A percentile compares a stretch with the other conserved stretches of the same genome.
phyloP scores from a whole-genome alignment of 768 basidiomycete genomes.

The Leccinum fibrillosum region DNA sequence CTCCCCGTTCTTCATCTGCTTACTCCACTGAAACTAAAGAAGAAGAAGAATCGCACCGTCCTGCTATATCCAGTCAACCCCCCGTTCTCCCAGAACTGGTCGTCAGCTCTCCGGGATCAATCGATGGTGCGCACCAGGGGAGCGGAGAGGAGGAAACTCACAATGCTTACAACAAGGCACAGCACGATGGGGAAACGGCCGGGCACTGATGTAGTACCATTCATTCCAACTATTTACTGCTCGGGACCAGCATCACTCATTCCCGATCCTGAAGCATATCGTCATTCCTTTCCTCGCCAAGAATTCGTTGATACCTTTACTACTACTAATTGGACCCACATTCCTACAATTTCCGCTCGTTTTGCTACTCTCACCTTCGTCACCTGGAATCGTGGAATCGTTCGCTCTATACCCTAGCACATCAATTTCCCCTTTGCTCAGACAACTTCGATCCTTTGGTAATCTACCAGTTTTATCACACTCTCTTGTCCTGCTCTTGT shows the following conservation, averaged over 20 bases:
- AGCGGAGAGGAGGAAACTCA: constrained; percentile 14
- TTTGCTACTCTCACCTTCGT: constrained; percentile 4
- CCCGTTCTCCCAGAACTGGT: constrained; percentile 34
- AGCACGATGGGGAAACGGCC: constrained; percentile 20
- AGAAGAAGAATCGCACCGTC: constrained; percentile 22
- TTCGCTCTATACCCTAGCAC: constrained; percentile 7
- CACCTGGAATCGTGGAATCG: constrained; percentile 1
- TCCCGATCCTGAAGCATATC: neutral
- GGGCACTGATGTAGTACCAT: constrained; percentile 12
- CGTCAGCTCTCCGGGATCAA: constrained; percentile 33
- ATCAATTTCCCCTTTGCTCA: neutral
- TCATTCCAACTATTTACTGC: neutral
- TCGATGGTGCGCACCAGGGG: constrained; percentile 25
- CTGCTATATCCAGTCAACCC: constrained; percentile 26
- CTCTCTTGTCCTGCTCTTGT: neutral
- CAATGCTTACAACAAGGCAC: constrained; percentile 16
- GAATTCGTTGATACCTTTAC: neutral
- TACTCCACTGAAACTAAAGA: constrained; percentile 30
- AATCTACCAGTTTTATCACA: neutral
- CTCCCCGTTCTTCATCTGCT: constrained; percentile 27
- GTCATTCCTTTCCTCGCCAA: neutral
- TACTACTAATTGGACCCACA: neutral
- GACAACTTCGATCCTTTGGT: neutral
- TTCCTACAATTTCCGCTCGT: constrained; percentile 15
- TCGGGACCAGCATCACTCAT: neutral